Evolutionary conservation across 495 filamentous ascomycete species (phyloP), one percentile per base, ranked within the genome.

Genomic region (Trichocladium uniseriatum): DNA sequence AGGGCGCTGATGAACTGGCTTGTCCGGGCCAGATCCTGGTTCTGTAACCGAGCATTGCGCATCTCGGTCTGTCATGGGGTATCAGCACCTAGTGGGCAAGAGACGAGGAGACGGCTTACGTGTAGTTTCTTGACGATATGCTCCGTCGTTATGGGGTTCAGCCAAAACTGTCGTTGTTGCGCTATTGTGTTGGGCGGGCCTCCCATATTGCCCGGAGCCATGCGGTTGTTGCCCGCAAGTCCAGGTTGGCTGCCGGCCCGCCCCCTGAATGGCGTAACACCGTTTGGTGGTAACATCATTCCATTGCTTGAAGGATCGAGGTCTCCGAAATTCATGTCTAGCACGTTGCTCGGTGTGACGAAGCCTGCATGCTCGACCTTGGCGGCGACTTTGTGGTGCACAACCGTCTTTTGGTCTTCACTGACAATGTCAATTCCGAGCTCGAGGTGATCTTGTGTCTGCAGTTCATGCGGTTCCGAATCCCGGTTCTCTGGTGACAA

Each of bases 341-440:
- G 65, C 21, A 89, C 74, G 62, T 82, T 89, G 47, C 78, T 75
- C 67, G 59, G 72, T 61, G 63, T 89, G 9, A 74, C 79, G 45
- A 87, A 77, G 15, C 92, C 92, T 13, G 92, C 89, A 71, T 95
- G 87, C 58, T 97, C 92, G 48, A 98, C 88, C 59, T 92, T 90
- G 13, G 91, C 88, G 6, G 89, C 89, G 21, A 98, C 92, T 60
- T 98, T 98, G 67, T 96, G 92, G 64, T 98, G 92, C 13, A 98
- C 89, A 28, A 98, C 86, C 0, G 88, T 95, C 68, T 94, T 96
- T 62, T 96, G 91, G 63, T 98, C 92, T 61, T 98, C 92, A 59
- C 87, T 91, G 18, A 98, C 90, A 56, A 98, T 98, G 64, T 98
- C 92, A 46, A 98, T 98, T 38, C 92, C 92, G 37, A 98, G 69